Evolutionary conservation across 2,329 filamentous ascomycete genomes (phyloP).

Genomic region (Helotiales sp.): DNA sequence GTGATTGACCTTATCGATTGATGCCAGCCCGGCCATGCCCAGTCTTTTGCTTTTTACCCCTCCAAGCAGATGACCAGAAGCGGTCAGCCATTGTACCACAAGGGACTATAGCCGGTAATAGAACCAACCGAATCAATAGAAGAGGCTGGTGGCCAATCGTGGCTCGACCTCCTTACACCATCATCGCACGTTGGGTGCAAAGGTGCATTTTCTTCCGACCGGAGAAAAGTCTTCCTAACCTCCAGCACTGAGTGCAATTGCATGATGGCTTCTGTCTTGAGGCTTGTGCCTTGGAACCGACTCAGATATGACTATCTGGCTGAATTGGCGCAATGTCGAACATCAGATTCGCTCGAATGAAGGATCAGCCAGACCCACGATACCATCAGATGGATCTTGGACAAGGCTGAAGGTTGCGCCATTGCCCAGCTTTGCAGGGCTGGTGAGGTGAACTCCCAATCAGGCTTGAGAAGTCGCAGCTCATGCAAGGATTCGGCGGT

Average conservation of each 20-base stretch:
- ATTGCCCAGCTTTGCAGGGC: neutral
- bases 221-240: neutral
- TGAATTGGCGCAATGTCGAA: neutral
- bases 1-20: neutral
- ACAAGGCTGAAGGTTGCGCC: conserved; percentile 8
- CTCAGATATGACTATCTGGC: neutral
- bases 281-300: conserved; percentile 1
- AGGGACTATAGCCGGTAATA: neutral
- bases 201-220: neutral
- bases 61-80: neutral
- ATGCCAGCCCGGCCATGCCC: neutral
- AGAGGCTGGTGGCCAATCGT: neutral
- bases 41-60: neutral
- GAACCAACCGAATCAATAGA: neutral
- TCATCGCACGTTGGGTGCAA: neutral
- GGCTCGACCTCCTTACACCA: neutral
- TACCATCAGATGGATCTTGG: neutral
- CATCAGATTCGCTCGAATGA: neutral
- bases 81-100: neutral
- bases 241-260: neutral
- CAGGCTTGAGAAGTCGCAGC: neutral
- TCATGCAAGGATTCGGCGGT: conserved; percentile 7
- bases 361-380: neutral
- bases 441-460: neutral
- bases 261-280: neutral